phyloP scores from a whole-genome alignment of 495 filamentous ascomycete genomes.

The Aspergillus affinis region DNA sequence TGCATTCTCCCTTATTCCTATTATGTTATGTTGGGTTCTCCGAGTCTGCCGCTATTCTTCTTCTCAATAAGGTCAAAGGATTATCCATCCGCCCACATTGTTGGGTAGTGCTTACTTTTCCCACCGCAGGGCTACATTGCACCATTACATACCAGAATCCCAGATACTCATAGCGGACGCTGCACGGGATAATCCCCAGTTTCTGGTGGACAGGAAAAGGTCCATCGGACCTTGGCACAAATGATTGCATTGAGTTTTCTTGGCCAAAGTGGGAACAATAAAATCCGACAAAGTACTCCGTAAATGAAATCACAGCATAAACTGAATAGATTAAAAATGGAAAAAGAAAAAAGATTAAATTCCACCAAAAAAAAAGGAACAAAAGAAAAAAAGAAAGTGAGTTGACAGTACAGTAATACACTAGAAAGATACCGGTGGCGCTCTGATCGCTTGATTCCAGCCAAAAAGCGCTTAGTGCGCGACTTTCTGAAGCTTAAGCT shows the following conservation, averaged over 20 bases:
- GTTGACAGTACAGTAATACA: conserved; percentile 12
- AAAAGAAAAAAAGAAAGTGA: not conserved
- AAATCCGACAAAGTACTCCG: not conserved
- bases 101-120: not conserved
- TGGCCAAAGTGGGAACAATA: not conserved
- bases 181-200: not conserved
- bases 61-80: not conserved
- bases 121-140: not conserved
- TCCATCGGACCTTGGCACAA: not conserved
- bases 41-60: not conserved
- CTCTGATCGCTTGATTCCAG: conserved; percentile 36
- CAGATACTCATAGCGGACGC: not conserved
- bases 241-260: not conserved
- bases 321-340: not conserved
- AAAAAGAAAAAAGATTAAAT: not conserved
- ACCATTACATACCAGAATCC: not conserved
- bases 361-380: not conserved
- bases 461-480: conserved; percentile 42
- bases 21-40: not conserved
- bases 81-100: not conserved
- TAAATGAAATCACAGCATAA: not conserved
- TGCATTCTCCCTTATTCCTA: too few relatives aligned
- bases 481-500: conserved; percentile 50
- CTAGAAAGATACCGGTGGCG: conserved; percentile 38
- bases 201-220: not conserved